Conservation (phyloP, 495 filamentous ascomycete species). For the Penicillium lividum region DNA sequence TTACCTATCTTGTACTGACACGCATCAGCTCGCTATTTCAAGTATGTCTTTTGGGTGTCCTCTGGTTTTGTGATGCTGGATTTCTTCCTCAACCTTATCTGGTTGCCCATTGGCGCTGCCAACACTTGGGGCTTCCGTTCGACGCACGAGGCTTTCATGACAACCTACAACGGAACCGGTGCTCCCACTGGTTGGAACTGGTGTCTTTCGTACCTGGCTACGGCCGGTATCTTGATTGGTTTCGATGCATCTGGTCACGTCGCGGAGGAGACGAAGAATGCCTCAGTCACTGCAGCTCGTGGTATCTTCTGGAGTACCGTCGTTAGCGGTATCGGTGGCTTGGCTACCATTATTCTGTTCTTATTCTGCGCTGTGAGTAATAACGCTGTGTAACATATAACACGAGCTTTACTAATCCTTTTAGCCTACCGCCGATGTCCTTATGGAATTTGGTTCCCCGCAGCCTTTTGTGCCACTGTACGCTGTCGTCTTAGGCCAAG, state of each 20-base stretch:
- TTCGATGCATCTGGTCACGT: constrained; percentile 59
- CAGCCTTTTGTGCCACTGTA: constrained; percentile 58
- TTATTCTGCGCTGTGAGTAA: constrained; percentile 53
- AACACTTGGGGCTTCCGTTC: constrained; percentile 58
- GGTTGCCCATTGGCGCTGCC: constrained; percentile 54
- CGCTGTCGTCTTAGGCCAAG: constrained; percentile 50
- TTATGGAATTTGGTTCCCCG: constrained; percentile 49
- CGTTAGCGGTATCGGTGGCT: constrained; percentile 50
- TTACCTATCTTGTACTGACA: constrained; percentile 12
- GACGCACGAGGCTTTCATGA: constrained; percentile 56
- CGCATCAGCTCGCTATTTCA: constrained; percentile 43
- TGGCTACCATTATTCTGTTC: constrained; percentile 55
- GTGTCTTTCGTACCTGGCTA: constrained; percentile 59
- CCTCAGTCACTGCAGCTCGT: constrained; percentile 52
- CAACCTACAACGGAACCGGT: constrained; percentile 58
- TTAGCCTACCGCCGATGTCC: constrained; percentile 39
- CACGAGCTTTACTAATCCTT: not conserved
- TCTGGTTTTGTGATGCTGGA: constrained; percentile 52
- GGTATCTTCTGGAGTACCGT: constrained; percentile 59
- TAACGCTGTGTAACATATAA: not conserved
- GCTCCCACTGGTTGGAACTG: constrained; percentile 59
- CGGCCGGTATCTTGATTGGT: constrained; percentile 59
- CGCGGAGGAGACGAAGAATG: constrained; percentile 59
- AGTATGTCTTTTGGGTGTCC: constrained; percentile 50
- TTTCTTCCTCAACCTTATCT: constrained; percentile 57